These are phyloP conservation scores for Chytriomyces sp. DNA, from an alignment of 192 early-diverging fungal species.

Conservation along the genomic window DNA sequence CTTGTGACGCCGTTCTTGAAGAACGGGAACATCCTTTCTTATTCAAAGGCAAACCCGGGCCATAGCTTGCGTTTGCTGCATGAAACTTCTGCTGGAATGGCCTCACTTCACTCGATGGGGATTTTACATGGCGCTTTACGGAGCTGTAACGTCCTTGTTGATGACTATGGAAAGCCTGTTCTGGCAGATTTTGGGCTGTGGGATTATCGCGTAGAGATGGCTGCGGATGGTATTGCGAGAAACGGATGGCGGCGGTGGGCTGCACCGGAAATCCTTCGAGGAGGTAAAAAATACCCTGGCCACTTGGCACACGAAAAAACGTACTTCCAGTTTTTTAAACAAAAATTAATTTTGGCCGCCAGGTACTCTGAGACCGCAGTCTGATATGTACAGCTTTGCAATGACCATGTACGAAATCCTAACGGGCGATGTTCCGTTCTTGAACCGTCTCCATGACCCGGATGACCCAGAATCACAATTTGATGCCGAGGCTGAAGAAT, in stretches of 20 bases:
- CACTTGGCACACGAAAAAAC: background rate
- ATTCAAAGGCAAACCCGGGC: constrained; percentile 32
- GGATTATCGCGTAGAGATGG: constrained; percentile 29
- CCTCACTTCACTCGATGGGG: constrained; percentile 31
- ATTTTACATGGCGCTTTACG: constrained; percentile 40
- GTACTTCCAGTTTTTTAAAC: too few species aligned
- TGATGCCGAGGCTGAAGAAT: constrained; percentile 34
- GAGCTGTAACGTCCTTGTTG: constrained; percentile 39
- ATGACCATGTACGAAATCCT: constrained; percentile 44
- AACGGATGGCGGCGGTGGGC: constrained; percentile 34
- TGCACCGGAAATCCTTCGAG: constrained; percentile 34
- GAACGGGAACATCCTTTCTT: constrained; percentile 33
- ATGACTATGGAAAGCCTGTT: constrained; percentile 30
- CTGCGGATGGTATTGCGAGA: constrained; percentile 10
- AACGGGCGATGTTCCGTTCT: constrained; percentile 34
- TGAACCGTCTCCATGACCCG: constrained; percentile 27
- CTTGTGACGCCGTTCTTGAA: constrained; percentile 33
- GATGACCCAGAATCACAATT: constrained; percentile 34
- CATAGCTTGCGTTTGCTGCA: constrained; percentile 32
- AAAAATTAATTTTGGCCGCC: background rate
- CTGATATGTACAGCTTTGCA: constrained; percentile 40
- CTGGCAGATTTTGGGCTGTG: constrained; percentile 34
- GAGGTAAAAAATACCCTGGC: constrained; percentile 14
- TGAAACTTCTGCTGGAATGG: constrained; percentile 41
- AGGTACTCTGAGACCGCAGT: constrained; percentile 21